Evolutionary conservation across 2,329 filamentous ascomycete species (phyloP).

Genomic region (Chrysosphaeria jannelii): DNA sequence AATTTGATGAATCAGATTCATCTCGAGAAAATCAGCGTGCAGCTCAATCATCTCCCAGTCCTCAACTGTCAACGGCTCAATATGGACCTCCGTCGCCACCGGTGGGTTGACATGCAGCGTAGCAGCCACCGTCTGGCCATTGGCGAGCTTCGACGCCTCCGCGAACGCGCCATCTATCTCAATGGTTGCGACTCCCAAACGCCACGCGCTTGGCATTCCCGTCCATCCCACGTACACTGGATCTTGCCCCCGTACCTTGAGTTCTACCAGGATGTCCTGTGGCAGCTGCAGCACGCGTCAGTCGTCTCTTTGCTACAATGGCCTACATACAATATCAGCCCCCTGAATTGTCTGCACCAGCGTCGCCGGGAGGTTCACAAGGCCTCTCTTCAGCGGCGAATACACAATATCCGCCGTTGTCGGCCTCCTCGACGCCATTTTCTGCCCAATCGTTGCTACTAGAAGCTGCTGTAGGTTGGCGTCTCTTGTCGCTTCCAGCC

Average conservation of each 20-base stretch:
- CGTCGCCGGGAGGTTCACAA: slow-evolving; percentile 70
- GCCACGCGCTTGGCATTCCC: slow-evolving; percentile 83
- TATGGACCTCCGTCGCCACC: slow-evolving; percentile 76
- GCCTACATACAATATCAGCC: slow-evolving; percentile 54
- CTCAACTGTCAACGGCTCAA: slow-evolving; percentile 78
- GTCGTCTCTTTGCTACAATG: slow-evolving; percentile 1
- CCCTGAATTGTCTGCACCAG: slow-evolving; percentile 66
- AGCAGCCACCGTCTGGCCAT: slow-evolving; percentile 48
- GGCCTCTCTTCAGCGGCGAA: slow-evolving; percentile 74
- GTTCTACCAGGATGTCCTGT: slow-evolving; percentile 88
- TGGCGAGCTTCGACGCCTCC: slow-evolving; percentile 40
- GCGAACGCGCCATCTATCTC: slow-evolving; percentile 75
- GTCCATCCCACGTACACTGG: slow-evolving; percentile 79
- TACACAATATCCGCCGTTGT: too few species aligned
- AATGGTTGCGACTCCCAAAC: slow-evolving; percentile 33
- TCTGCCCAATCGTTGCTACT: too few species aligned
- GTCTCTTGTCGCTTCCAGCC: too few species aligned
- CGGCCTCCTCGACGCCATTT: too few species aligned
- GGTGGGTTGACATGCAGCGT: slow-evolving; percentile 70
- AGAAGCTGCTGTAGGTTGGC: too few species aligned
- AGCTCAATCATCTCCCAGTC: slow-evolving; percentile 99
- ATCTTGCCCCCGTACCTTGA: slow-evolving; percentile 37
- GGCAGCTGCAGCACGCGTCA: slow-evolving; percentile 32
- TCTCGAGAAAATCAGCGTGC: slow-evolving; percentile 79
- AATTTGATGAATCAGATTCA: slow-evolving; percentile 81